These are phyloP conservation scores for Pyrenophora seminiperda DNA, from an alignment of 2,329 filamentous ascomycete genomes.

Conservation along the genomic window DNA sequence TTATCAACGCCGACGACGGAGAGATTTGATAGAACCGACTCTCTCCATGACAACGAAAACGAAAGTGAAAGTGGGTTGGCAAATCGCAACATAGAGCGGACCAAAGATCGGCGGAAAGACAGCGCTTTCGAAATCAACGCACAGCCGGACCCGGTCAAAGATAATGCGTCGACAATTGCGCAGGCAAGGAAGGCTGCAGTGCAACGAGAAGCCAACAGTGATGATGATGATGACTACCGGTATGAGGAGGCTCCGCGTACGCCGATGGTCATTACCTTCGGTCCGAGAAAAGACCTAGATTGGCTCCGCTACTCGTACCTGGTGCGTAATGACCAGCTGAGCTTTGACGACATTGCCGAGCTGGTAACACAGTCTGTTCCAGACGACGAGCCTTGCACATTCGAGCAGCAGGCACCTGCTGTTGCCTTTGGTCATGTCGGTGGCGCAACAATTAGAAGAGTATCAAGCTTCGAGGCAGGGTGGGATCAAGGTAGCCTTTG, in stretches of 20 bases:
- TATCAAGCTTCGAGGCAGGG: no score
- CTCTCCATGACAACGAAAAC: background rate
- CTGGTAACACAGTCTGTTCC: background rate
- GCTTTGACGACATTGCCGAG: conserved; percentile 6
- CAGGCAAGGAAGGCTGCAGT: background rate
- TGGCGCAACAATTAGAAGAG: no score
- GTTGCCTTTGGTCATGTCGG: background rate
- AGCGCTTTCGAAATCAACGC: background rate
- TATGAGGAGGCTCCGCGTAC: no score
- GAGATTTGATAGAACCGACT: background rate
- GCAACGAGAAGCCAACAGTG: background rate
- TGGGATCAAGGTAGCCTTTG: no score
- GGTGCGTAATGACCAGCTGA: conserved; percentile 2
- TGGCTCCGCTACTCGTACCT: conserved; percentile 4
- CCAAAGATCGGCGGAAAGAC: conserved; percentile 1
- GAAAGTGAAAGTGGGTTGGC: background rate
- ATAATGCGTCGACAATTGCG: background rate
- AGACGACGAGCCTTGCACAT: background rate
- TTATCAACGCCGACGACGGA: background rate
- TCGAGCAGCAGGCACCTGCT: background rate
- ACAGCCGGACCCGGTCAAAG: background rate
- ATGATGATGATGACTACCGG: background rate
- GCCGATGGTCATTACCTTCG: background rate
- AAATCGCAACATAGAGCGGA: background rate
- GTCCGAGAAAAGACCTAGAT: conserved; percentile 1